Base-by-base conservation (phyloP, 805 yeast species). In the Yamadazyma sp. region DNA sequence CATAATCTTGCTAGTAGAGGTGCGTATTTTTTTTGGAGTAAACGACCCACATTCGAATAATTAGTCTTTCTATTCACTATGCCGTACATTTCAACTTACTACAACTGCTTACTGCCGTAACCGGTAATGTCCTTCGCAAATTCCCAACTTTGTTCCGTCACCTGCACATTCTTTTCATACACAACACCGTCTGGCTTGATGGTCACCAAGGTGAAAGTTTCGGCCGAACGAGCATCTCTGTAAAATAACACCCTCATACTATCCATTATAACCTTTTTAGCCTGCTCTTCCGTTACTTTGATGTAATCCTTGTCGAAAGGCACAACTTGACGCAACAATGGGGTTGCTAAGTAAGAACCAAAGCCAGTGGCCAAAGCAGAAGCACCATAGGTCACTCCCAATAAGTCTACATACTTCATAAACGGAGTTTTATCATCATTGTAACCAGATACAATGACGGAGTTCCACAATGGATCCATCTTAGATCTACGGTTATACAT, bases 401-500 rank as follows among this genome's bases (percentile, higher is more conserved):
- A 74, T 44, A 93, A 70, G 60, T 93, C 96, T 31, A 89, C 95
- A 56, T 86, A 90, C 49, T 82, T 80, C 55, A 93, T 71, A 52
- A 84, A 85, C 30, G 93, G 88, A 14, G 62, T 54, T 27, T 59
- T 53, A 40, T 80, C 80, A 46, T 76, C 79, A 57, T 84, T 84
- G 50, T 84, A 72, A 7, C 99, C 99, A 10, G 89, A 96, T 36
- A 93, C 97, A 40, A 93, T 71, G 25, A 85, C 67, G 1, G 98
- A 84, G 63, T 93, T 93, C 98, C 98, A 93, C 47, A 89, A 72
- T 16, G 99, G 99, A 59, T 93, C 80, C 91, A 93, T 82, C 63
- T 93, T 89, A 37, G 84, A 75, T 64, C 99, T 78, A 64, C 98
- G 82, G 48, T 76, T 70, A 66, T 93, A 93, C 73, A 91, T 71